A percentile compares a stretch with the other conserved stretches of the same genome.
These are phyloP conservation scores for Globisporangium paddicum DNA, from an alignment of 352 stramenopile genomes.

Conservation along the genomic window DNA sequence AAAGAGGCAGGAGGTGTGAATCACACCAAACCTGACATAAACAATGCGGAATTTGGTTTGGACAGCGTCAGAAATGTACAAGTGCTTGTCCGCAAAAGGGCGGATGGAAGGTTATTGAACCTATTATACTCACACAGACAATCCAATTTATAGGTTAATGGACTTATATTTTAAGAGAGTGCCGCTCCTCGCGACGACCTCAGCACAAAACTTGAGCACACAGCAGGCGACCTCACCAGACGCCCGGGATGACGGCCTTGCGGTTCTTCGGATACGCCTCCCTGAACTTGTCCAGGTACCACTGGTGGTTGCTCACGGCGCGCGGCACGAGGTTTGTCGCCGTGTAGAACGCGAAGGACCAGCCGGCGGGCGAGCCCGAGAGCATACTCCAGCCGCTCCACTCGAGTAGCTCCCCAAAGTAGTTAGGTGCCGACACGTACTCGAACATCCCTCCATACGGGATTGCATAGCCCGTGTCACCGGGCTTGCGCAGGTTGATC, in stretches of 20 bases:
- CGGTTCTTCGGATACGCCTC: conserved; percentile 31
- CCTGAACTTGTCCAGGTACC: conserved; percentile 55
- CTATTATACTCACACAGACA: no score
- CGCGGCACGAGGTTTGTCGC: conserved; percentile 43
- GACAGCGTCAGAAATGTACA: no score
- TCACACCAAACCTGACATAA: no score
- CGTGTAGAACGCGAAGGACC: conserved; percentile 46
- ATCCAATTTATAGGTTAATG: no score
- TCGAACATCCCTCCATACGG: conserved; percentile 57
- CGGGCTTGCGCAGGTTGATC: conserved; percentile 54
- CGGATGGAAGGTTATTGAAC: no score
- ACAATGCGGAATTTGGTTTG: no score
- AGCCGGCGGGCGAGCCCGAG: conserved; percentile 44
- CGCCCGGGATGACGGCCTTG: conserved; percentile 31
- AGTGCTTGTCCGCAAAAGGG: no score
- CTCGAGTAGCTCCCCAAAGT: conserved; percentile 71
- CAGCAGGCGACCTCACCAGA: conserved; percentile 27
- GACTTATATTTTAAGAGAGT: no score
- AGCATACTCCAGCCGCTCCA: conserved; percentile 65
- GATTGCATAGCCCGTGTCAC: conserved; percentile 56
- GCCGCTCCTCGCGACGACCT: background rate
- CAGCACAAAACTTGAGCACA: background rate
- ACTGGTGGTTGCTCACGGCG: conserved; percentile 45
- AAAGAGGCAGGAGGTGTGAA: no score
- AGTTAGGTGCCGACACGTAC: conserved; percentile 74